Evolutionary conservation across 129 eudicot species (phyloP).

Genomic region (Tagetes erecta): DNA sequence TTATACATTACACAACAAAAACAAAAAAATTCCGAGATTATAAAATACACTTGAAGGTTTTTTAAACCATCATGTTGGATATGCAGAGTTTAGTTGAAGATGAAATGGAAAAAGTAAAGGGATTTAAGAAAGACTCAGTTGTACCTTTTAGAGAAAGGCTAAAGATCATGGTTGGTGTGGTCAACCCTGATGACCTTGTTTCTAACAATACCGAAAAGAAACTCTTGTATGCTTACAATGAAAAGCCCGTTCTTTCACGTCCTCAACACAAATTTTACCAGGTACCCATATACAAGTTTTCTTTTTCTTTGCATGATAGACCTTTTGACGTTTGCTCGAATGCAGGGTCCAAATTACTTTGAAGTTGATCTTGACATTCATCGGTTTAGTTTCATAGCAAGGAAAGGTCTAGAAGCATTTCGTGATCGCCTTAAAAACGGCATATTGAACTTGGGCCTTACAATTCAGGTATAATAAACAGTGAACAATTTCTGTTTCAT

Average conservation of each 20-base stretch:
- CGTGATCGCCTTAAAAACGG: constrained; percentile 70
- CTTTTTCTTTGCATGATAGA: not conserved
- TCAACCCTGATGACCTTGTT: constrained; percentile 82
- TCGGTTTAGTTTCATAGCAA: constrained; percentile 82
- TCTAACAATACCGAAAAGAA: constrained; percentile 71
- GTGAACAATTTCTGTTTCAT: not conserved
- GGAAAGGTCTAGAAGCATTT: constrained; percentile 81
- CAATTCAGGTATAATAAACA: constrained; percentile 60
- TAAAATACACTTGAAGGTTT: not conserved
- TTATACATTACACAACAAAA: too few species aligned
- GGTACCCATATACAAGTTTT: constrained; percentile 37
- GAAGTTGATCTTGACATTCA: constrained; percentile 91
- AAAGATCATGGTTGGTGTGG: constrained; percentile 84
- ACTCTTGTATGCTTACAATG: constrained; percentile 81
- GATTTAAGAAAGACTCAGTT: constrained; percentile 56
- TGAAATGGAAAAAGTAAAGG: constrained; percentile 69
- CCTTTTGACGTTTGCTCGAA: not conserved
- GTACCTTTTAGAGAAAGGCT: constrained; percentile 81
- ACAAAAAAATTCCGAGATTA: not conserved
- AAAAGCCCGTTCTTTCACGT: constrained; percentile 92
- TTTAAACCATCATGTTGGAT: constrained; percentile 12
- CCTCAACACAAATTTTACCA: constrained; percentile 94
- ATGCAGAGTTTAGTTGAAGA: constrained; percentile 69
- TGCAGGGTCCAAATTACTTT: constrained; percentile 77
- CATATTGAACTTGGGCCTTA: constrained; percentile 68